Conservation (phyloP, 2,329 filamentous ascomycete genomes). For the Neocatenulostroma microsporum region DNA sequence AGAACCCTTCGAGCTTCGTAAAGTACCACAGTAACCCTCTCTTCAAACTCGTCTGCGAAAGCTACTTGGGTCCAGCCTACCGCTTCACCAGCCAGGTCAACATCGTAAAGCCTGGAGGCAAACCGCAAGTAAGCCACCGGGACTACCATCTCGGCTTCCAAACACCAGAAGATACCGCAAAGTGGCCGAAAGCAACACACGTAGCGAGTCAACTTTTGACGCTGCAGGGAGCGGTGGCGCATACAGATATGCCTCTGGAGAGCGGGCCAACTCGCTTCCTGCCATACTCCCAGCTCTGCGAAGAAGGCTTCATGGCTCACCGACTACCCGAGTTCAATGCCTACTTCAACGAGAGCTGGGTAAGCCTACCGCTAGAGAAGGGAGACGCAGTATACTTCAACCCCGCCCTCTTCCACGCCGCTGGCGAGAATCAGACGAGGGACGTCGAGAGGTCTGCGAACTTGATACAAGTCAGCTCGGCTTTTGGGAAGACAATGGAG, state of each 20-base stretch:
- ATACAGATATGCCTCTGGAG: slow-evolving; percentile 52
- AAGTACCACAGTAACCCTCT: slow-evolving; percentile 55
- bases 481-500: slow-evolving; percentile 60
- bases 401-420: slow-evolving; percentile 56
- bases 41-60: slow-evolving; percentile 44
- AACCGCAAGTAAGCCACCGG: slow-evolving; percentile 51
- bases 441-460: slow-evolving; percentile 52
- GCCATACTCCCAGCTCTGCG: slow-evolving; percentile 53
- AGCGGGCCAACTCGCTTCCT: slow-evolving; percentile 55
- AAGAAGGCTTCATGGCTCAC: slow-evolving; percentile 53
- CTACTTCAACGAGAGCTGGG: slow-evolving; percentile 48
- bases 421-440: slow-evolving; percentile 48
- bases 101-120: slow-evolving; percentile 52
- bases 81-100: slow-evolving; percentile 57
- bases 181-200: slow-evolving; percentile 48
- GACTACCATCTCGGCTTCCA: slow-evolving; percentile 61
- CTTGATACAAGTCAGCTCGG: slow-evolving; percentile 53
- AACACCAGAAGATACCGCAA: slow-evolving; percentile 38
- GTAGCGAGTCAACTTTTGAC: slow-evolving; percentile 51
- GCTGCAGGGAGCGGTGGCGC: slow-evolving; percentile 56
- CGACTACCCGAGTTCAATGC: slow-evolving; percentile 45
- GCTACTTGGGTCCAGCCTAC: slow-evolving; percentile 55
- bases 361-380: slow-evolving; percentile 45
- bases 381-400: slow-evolving; percentile 60
- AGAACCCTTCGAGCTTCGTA: slow-evolving; percentile 47